Evolutionary conservation across 805 yeast genomes (phyloP).

Genomic region (Candida tammaniensis): DNA sequence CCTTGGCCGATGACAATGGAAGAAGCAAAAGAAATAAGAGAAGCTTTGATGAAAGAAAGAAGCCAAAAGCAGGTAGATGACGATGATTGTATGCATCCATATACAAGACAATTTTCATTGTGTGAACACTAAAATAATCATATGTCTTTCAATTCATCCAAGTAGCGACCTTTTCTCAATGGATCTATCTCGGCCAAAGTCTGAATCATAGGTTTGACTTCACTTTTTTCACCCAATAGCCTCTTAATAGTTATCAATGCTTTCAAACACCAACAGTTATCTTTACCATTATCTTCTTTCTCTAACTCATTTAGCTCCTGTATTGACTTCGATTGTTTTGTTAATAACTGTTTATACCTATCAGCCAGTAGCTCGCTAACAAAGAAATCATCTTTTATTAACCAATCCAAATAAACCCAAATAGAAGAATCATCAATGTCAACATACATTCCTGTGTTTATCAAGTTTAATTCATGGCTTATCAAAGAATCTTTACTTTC

Average conservation of each 20-base stretch:
- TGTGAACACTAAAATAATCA: slow-evolving; percentile 28
- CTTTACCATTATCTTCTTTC: slow-evolving; percentile 57
- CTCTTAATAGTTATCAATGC: slow-evolving; percentile 48
- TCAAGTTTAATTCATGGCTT: slow-evolving; percentile 57
- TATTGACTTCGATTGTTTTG: slow-evolving; percentile 46
- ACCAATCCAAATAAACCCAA: slow-evolving; percentile 89
- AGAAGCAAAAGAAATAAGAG: slow-evolving; percentile 24
- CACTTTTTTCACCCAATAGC: slow-evolving; percentile 21
- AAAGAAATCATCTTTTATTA: slow-evolving; percentile 47
- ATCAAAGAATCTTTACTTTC: slow-evolving; percentile 29
- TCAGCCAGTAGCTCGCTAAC: slow-evolving; percentile 20
- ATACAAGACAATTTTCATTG: slow-evolving; percentile 22
- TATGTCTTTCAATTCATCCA: slow-evolving; percentile 30
- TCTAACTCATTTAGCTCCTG: slow-evolving; percentile 72
- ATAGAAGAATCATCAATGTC: slow-evolving; percentile 94
- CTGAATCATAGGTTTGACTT: slow-evolving; percentile 34
- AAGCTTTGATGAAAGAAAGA: slow-evolving; percentile 33
- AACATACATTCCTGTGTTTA: slow-evolving; percentile 83
- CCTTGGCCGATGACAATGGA: slow-evolving; percentile 6
- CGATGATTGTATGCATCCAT: slow-evolving; percentile 15
- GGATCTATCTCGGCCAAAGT: slow-evolving; percentile 59
- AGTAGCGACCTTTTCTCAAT: slow-evolving; percentile 58
- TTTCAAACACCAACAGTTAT: slow-evolving; percentile 77
- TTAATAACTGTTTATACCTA: slow-evolving; percentile 38
- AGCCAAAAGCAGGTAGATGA: slow-evolving; percentile 8